Evolutionary conservation across 352 stramenopile genomes (phyloP).

Genomic region (Phytophthora melonis): DNA sequence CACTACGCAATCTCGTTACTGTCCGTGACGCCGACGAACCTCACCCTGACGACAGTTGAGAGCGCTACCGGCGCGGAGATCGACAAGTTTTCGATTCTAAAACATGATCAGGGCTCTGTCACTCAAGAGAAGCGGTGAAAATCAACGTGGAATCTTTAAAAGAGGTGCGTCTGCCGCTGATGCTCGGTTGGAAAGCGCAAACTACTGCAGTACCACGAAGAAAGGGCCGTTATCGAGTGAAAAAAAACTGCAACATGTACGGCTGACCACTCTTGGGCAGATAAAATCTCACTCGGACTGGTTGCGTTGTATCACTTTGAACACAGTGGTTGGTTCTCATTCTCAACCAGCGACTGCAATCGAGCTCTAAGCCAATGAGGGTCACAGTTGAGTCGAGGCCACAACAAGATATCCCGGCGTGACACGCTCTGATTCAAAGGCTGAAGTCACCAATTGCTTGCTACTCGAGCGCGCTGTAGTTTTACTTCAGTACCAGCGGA

Average conservation of each 20-base stretch:
- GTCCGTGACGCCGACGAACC: conserved; percentile 30
- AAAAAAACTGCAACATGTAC: too few relatives aligned
- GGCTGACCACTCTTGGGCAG: too few relatives aligned
- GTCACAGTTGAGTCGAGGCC: not conserved
- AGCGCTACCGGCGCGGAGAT: conserved; percentile 19
- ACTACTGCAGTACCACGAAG: too few relatives aligned
- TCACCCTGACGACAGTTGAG: conserved; percentile 43
- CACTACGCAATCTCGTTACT: conserved; percentile 46
- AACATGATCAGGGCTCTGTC: conserved; percentile 17
- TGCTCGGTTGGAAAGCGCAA: too few relatives aligned
- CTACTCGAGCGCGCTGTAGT: not conserved
- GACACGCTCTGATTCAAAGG: not conserved
- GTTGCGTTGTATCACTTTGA: too few relatives aligned
- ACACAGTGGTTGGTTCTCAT: too few relatives aligned
- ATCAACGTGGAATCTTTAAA: not conserved
- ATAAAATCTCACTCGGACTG: too few relatives aligned
- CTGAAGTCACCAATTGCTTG: not conserved
- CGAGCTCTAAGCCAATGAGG: not conserved
- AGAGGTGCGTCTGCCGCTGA: not conserved
- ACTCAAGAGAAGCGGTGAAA: not conserved
- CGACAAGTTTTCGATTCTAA: conserved; percentile 56
- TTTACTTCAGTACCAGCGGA: not conserved
- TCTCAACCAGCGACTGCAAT: not conserved
- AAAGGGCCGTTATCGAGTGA: too few relatives aligned
- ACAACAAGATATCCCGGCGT: not conserved